Evolutionary conservation across 257 asterid genomes (phyloP), one percentile per base, ranked within the genome.

Genomic region (Solanum etuberosum): DNA sequence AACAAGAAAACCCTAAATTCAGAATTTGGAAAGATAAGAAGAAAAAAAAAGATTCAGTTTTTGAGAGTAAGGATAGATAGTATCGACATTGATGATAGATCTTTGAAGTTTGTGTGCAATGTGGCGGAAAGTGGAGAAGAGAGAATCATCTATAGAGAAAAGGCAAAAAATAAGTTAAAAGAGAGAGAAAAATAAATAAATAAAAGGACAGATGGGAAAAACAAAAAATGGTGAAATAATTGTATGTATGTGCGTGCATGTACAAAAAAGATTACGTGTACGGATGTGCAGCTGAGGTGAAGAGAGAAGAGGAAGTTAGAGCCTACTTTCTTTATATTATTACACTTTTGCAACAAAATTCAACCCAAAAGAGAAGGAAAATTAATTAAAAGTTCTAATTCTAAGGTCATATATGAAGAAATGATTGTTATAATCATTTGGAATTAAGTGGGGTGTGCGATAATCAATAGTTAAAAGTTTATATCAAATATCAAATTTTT

Each of bases 221-320:
- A 65, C 25, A 15, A 61, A 70, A 84, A 63, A 84, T 25, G 85
- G 85, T 81, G 85, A 89, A 43, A 84, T 51, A 42, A 77, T 83
- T 86, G 63, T 84, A 65, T 78, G 86, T 42, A 81, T 68, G 43
- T 83, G 78, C 63, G 86, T 34, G 88, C 51, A 40, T 13, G 86
- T 59, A 59, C 43, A 59, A 82, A 67, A 84, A 84, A 37, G 89
- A 84, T 89, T 89, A 89, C 91, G 91, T 85, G 63, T 84, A 86
- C 88, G 86, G 61, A 89, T 88, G 89, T 89, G 89, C 68, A 48
- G 82, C 59, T 74, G 46, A 67, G 46, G 84, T 15, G 27, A 46
- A 57, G 65, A 51, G 68, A 81, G 85, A 9, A 15, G 65, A 42
- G 54, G 61, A 48, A 59, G 85, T 80, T 29, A 81, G 67, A 46